Percentiles rank a stretch among this genome's conserved stretches.
Conservation (phyloP, 495 filamentous ascomycete genomes). For the Parachaetomium inaequale region DNA sequence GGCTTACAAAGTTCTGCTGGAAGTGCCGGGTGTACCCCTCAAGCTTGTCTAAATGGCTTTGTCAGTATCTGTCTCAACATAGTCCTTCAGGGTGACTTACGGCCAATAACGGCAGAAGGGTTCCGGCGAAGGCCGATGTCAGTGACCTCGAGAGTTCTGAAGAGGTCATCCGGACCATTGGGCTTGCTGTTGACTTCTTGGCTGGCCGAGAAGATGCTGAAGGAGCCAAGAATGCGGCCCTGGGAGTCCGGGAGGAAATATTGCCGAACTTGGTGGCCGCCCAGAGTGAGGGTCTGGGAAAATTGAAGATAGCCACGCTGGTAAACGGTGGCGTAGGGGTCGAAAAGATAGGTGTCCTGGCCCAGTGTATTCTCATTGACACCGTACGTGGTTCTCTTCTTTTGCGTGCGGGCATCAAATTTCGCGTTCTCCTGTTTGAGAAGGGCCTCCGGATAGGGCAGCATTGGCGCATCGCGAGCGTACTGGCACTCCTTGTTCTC, state of each 20-base stretch:
- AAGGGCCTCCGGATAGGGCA: slow-evolving; percentile 30
- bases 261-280: slow-evolving; percentile 28
- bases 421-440: slow-evolving; percentile 17
- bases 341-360: neutral
- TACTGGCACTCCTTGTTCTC: slow-evolving; percentile 50
- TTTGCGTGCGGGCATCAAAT: slow-evolving; percentile 7
- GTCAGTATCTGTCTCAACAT: neutral
- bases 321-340: slow-evolving; percentile 11
- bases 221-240: slow-evolving; percentile 45
- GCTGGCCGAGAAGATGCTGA: slow-evolving; percentile 62
- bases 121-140: slow-evolving; percentile 61
- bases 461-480: slow-evolving; percentile 35
- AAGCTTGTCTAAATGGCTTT: slow-evolving; percentile 25
- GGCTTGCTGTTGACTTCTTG: slow-evolving; percentile 43
- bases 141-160: slow-evolving; percentile 53
- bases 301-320: slow-evolving; percentile 5
- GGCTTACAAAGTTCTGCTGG: slow-evolving; percentile 65
- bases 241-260: slow-evolving; percentile 35
- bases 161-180: slow-evolving; percentile 62
- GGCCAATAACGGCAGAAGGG: slow-evolving; percentile 32
- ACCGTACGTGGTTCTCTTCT: slow-evolving; percentile 1
- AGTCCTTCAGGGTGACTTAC: slow-evolving; percentile 11
- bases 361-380: neutral
- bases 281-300: slow-evolving; percentile 18
- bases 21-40: slow-evolving; percentile 64